phyloP scores from a whole-genome alignment of 2,329 filamentous ascomycete species.

The Claviceps pazoutovae region DNA sequence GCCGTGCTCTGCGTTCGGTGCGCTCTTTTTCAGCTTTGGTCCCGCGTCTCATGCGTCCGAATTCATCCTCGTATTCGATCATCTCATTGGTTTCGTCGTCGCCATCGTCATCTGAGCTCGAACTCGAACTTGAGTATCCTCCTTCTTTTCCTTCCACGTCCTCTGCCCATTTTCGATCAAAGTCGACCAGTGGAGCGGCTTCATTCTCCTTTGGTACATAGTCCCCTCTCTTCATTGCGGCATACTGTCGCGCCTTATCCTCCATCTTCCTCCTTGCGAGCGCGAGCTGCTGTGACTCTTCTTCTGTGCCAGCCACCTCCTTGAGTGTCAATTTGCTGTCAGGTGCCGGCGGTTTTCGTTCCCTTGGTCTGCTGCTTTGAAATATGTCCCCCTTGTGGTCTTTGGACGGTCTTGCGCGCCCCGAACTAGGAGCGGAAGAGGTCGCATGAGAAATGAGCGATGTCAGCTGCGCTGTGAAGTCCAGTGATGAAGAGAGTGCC shows the following conservation, averaged over 20 bases:
- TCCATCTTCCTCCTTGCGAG: constrained; percentile 72
- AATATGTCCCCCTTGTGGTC: constrained; percentile 35
- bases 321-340: constrained; percentile 37
- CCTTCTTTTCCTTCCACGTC: constrained; percentile 39
- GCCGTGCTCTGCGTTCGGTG: constrained; percentile 39
- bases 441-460: constrained; percentile 53
- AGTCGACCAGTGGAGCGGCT: constrained; percentile 66
- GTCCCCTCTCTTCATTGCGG: constrained; percentile 82
- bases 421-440: constrained; percentile 26
- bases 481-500: constrained; percentile 57
- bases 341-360: constrained; percentile 27
- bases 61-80: constrained; percentile 86
- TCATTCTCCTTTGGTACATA: constrained; percentile 54
- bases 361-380: constrained; percentile 15
- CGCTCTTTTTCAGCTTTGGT: constrained; percentile 55
- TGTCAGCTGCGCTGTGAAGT: constrained; percentile 80
- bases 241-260: constrained; percentile 78
- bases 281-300: constrained; percentile 53
- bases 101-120: constrained; percentile 17
- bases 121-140: constrained; percentile 40
- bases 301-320: constrained; percentile 39
- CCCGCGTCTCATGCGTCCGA: constrained; percentile 65
- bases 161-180: constrained; percentile 91
- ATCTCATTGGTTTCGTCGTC: constrained; percentile 41
- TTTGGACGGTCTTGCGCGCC: constrained; percentile 32